Conservation (phyloP, 176 grass and related monocot genomes). For the Typha latifolia region DNA sequence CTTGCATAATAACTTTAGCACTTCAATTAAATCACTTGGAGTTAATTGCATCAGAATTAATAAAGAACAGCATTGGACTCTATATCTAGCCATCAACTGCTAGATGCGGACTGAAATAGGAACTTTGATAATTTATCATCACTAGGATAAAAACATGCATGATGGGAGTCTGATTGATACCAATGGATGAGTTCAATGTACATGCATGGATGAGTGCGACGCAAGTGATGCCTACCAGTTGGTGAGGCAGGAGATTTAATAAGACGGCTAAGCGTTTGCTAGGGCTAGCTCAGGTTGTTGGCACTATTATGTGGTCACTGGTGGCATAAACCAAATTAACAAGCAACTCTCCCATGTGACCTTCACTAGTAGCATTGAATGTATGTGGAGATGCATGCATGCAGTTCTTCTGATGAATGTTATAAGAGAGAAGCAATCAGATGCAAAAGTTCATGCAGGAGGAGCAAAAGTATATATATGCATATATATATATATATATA, state of each 20-base stretch:
- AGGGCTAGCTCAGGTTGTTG: neutral
- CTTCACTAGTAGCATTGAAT: neutral
- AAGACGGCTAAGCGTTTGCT: neutral
- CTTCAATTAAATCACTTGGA: too few species aligned
- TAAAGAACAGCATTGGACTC: too few species aligned
- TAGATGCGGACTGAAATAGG: too few species aligned
- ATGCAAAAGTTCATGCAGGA: too few species aligned
- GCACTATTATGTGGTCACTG: neutral
- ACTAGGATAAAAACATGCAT: neutral
- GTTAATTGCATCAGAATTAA: too few species aligned
- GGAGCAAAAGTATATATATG: too few species aligned
- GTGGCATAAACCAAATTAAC: neutral
- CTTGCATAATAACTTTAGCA: too few species aligned
- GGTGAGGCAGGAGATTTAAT: neutral
- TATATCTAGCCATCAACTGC: too few species aligned
- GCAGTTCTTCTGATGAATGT: neutral
- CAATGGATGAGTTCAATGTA: neutral
- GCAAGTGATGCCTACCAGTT: constrained; percentile 8
- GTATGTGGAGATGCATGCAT: neutral
- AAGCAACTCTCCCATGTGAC: constrained; percentile 1
- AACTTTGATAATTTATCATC: too few species aligned
- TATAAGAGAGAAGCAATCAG: too few species aligned
- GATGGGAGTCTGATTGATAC: neutral
- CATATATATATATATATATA: too few species aligned
- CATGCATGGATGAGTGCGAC: neutral